phyloP scores from a whole-genome alignment of 1,139 yeast genomes.

The Dujonia santamariae region DNA sequence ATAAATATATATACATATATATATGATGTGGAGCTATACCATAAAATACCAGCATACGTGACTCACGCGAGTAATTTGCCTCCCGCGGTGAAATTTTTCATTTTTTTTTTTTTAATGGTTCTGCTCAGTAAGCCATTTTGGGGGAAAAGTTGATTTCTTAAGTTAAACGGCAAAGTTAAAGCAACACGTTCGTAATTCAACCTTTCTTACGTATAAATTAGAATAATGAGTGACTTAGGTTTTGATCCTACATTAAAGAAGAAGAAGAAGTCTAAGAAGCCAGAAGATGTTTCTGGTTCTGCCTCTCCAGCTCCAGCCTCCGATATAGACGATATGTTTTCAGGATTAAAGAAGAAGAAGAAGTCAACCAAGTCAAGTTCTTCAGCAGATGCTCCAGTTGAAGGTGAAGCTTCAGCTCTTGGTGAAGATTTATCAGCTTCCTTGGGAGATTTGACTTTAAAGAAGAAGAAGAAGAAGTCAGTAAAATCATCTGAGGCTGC shows the following conservation, averaged over 20 bases:
- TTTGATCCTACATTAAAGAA: slow-evolving; percentile 79
- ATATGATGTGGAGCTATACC: not conserved
- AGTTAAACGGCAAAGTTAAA: too few relatives aligned
- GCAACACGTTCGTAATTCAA: too few relatives aligned
- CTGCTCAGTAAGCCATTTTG: too few relatives aligned
- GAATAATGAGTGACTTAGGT: slow-evolving; percentile 57
- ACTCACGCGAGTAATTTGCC: slow-evolving; percentile 5
- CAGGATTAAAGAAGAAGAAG: slow-evolving; percentile 56
- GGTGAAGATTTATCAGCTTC: slow-evolving; percentile 59
- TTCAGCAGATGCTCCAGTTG: slow-evolving; percentile 31
- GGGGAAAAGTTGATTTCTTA: too few relatives aligned
- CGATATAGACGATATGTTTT: slow-evolving; percentile 48
- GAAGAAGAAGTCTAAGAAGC: slow-evolving; percentile 72
- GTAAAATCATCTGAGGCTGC: slow-evolving; percentile 55
- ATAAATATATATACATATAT: too few relatives aligned
- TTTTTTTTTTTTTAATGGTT: slow-evolving; percentile 1
- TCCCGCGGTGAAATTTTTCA: slow-evolving; percentile 7
- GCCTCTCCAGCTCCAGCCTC: slow-evolving; percentile 30
- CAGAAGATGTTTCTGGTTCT: slow-evolving; percentile 36
- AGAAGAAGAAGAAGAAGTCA: slow-evolving; percentile 79
- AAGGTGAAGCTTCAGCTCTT: slow-evolving; percentile 31
- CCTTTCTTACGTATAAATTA: too few relatives aligned
- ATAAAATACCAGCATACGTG: not conserved
- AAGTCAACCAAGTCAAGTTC: slow-evolving; percentile 38
- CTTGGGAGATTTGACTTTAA: slow-evolving; percentile 72